Percentiles rank a stretch among this genome's conserved stretches.
Conservation (phyloP, 441 rosid species). For the Populus trichocarpa region DNA sequence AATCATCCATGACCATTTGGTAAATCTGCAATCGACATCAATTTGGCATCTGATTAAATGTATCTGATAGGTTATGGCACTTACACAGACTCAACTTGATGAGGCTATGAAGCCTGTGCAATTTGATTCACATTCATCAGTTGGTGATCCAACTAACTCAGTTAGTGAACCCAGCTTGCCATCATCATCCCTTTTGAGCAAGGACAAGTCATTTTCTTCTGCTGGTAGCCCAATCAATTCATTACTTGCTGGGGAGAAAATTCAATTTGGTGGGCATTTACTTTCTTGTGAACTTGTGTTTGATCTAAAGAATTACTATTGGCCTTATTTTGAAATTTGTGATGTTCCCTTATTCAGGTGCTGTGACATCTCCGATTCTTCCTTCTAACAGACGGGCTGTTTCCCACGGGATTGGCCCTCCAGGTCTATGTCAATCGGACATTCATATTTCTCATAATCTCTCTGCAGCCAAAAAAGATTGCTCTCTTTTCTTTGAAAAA, state of each 20-base stretch:
- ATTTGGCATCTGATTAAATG: not conserved
- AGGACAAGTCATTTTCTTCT: slow-evolving; percentile 68
- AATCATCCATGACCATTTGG: not conserved
- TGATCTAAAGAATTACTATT: slow-evolving; percentile 2
- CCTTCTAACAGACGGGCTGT: slow-evolving; percentile 50
- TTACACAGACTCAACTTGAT: slow-evolving; percentile 90
- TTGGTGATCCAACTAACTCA: slow-evolving; percentile 57
- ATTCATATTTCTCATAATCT: slow-evolving; percentile 42
- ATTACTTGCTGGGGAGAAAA: slow-evolving; percentile 91
- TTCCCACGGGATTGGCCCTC: slow-evolving; percentile 64
- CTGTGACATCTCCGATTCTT: slow-evolving; percentile 80
- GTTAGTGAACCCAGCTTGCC: slow-evolving; percentile 48
- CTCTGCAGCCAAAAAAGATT: slow-evolving; percentile 41
- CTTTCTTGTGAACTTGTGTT: not conserved
- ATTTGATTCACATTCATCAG: slow-evolving; percentile 60
- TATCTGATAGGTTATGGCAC: slow-evolving; percentile 65
- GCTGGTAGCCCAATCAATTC: slow-evolving; percentile 74
- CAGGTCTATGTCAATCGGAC: slow-evolving; percentile 46
- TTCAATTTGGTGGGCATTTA: slow-evolving; percentile 82
- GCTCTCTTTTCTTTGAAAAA: slow-evolving; percentile 70
- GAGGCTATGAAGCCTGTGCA: slow-evolving; percentile 86
- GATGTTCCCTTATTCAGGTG: slow-evolving; percentile 49
- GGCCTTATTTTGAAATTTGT: slow-evolving; percentile 9
- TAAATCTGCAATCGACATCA: not conserved
- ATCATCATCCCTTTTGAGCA: slow-evolving; percentile 47